Conservation (phyloP, 441 rosid species). For the Daphne laureola region DNA sequence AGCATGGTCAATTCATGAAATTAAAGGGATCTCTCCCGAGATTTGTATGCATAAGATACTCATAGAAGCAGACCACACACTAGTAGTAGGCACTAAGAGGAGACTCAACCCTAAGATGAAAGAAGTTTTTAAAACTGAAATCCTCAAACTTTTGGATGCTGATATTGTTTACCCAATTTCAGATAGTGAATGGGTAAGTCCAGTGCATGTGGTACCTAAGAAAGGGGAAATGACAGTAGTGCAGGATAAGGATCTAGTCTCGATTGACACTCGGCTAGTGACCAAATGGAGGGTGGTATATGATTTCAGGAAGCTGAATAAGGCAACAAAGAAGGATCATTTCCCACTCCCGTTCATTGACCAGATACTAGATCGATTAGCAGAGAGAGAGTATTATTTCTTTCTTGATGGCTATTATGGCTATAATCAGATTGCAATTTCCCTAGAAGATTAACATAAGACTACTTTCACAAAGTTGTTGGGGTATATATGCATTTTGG, state of each 20-base stretch:
- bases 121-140: not conserved
- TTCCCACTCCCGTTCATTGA: not conserved
- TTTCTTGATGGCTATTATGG: not conserved
- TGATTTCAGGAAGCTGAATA: not conserved
- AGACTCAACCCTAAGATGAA: not conserved
- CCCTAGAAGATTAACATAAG: not conserved
- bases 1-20: not conserved
- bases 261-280: not conserved
- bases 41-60: not conserved
- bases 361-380: not conserved
- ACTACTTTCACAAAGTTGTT: not conserved
- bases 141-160: not conserved
- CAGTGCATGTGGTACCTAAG: not conserved
- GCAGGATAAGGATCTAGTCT: not conserved
- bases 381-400: not conserved
- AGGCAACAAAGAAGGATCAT: not conserved
- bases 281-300: not conserved
- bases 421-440: not conserved
- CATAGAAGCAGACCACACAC: not conserved
- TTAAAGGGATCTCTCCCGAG: not conserved
- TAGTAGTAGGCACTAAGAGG: not conserved
- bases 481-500: constrained; percentile 3
- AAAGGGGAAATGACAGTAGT: not conserved
- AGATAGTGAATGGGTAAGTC: not conserved
- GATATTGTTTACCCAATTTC: not conserved